These are phyloP conservation scores for Colletotrichum musae DNA, from an alignment of 2,329 filamentous ascomycete genomes.

Conservation along the genomic window DNA sequence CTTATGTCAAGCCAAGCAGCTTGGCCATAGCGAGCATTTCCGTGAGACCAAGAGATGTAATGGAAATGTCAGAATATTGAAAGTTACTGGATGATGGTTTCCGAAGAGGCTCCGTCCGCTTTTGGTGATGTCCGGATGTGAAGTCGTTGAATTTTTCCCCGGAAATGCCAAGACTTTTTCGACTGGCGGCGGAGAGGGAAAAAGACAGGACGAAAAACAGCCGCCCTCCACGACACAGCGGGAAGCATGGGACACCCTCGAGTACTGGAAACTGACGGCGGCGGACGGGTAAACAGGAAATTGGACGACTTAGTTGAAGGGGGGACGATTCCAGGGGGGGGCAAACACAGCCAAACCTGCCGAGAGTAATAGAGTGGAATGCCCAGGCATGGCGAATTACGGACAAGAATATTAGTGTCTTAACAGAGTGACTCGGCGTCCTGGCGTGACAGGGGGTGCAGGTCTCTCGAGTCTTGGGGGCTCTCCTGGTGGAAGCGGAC, in stretches of 20 bases:
- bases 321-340: background rate
- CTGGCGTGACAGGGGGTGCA: background rate
- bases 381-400: slow-evolving; percentile 18
- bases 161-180: slow-evolving; percentile 20
- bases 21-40: background rate
- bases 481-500: background rate
- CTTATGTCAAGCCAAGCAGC: background rate
- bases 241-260: background rate
- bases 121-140: background rate
- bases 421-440: slow-evolving; percentile 22
- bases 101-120: background rate
- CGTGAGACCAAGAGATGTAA: background rate
- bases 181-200: slow-evolving; percentile 10
- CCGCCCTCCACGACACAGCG: no score
- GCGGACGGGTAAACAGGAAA: background rate
- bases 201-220: slow-evolving; percentile 6
- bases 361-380: slow-evolving; percentile 27
- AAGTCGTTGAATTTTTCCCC: background rate
- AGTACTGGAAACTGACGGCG: slow-evolving; percentile 7
- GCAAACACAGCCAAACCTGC: slow-evolving; percentile 21
- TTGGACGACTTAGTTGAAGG: background rate
- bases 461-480: no score
- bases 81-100: background rate
- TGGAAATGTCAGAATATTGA: background rate
- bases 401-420: slow-evolving; percentile 33